Conservation (phyloP, 192 early-diverging fungal species). For the Gorgonomyces haynaldii region DNA sequence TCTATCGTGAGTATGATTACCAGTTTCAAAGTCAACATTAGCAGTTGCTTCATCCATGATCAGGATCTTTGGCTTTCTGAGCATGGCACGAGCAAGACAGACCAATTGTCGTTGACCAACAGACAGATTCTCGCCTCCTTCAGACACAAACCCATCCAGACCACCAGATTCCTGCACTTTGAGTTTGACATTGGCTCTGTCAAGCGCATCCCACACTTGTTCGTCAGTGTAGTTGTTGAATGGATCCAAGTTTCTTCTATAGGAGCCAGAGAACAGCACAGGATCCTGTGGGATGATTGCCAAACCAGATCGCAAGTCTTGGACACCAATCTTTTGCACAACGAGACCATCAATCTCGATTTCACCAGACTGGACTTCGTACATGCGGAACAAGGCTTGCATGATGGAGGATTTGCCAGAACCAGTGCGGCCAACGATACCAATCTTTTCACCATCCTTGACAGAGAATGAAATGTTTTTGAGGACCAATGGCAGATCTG, state of each 20-base stretch:
- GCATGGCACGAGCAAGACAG: constrained; percentile 43
- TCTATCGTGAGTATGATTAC: no score
- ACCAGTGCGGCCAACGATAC: constrained; percentile 34
- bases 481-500: constrained; percentile 22
- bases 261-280: constrained; percentile 24
- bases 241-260: constrained; percentile 48
- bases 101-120: constrained; percentile 60
- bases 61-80: constrained; percentile 33
- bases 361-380: constrained; percentile 34
- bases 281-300: constrained; percentile 61
- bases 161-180: constrained; percentile 46
- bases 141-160: constrained; percentile 55
- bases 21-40: constrained; percentile 66
- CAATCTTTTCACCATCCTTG: constrained; percentile 9
- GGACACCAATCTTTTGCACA: constrained; percentile 40
- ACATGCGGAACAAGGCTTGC: constrained; percentile 28
- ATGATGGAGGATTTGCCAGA: constrained; percentile 34
- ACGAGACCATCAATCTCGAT: constrained; percentile 63
- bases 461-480: constrained; percentile 11
- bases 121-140: constrained; percentile 76
- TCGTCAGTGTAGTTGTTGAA: constrained; percentile 47
- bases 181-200: constrained; percentile 50
- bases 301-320: constrained; percentile 49
- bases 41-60: constrained; percentile 41
- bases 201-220: constrained; percentile 57